These are phyloP conservation scores for Lasiodiplodia citricola DNA, from an alignment of 2,329 filamentous ascomycete genomes.

Conservation along the genomic window DNA sequence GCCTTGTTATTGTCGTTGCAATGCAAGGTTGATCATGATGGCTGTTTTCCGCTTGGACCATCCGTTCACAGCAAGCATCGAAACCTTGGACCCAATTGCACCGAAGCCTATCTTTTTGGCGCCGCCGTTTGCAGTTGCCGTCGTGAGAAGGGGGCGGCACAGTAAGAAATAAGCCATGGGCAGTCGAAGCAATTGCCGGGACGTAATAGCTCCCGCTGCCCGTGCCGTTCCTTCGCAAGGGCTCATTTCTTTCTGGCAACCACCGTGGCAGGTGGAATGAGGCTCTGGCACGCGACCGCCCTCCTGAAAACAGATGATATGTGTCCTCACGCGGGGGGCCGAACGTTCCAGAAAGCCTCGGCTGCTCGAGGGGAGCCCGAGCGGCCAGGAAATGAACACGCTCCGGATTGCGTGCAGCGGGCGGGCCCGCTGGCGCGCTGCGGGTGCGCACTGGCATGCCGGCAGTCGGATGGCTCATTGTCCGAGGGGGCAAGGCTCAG, in stretches of 20 bases:
- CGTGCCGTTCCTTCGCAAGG: no score
- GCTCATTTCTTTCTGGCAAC: no score
- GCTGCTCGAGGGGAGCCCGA: conserved; percentile 8
- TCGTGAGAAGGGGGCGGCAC: conserved; percentile 1
- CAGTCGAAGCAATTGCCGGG: no score
- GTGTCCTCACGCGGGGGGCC: conserved; percentile 13
- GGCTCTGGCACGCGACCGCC: not conserved
- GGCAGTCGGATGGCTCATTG: not conserved
- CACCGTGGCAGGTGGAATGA: not conserved
- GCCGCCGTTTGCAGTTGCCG: not conserved
- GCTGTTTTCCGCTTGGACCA: not conserved
- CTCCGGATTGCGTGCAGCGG: conserved; percentile 6
- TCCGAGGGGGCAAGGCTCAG: not conserved
- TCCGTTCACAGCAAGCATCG: not conserved
- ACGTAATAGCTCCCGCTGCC: no score
- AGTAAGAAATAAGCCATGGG: no score
- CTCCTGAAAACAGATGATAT: conserved; percentile 20
- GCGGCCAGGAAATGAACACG: conserved; percentile 16
- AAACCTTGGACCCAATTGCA: not conserved
- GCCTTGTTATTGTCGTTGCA: not conserved
- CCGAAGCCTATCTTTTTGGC: not conserved
- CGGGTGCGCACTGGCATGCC: conserved; percentile 1
- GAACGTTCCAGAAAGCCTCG: conserved; percentile 15
- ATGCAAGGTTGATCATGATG: conserved; percentile 3
- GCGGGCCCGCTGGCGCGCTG: conserved; percentile 3